Percentiles rank a stretch among this genome's conserved stretches.
Conservation (phyloP, 805 yeast species). For the Cyberlindnera xylosilytica region DNA sequence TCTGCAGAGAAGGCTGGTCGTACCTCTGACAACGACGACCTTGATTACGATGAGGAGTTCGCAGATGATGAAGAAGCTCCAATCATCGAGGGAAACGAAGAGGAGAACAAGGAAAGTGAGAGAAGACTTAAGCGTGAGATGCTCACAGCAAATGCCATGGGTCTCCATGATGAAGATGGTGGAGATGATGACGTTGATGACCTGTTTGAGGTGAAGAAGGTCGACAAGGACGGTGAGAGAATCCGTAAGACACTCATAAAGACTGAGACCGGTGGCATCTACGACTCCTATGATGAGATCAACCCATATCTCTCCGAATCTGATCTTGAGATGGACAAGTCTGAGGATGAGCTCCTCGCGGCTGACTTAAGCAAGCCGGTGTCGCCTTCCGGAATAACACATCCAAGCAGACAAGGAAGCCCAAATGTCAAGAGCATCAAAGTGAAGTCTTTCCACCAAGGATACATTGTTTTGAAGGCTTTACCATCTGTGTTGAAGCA, state of each 20-base stretch:
- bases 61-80: slow-evolving; percentile 99
- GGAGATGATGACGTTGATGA: slow-evolving; percentile 66
- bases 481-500: slow-evolving; percentile 54
- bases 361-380: slow-evolving; percentile 31
- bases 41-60: slow-evolving; percentile 94
- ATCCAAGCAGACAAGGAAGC: slow-evolving; percentile 15
- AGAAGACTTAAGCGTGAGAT: slow-evolving; percentile 78
- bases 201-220: slow-evolving; percentile 67
- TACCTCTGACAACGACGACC: slow-evolving; percentile 83
- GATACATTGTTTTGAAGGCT: slow-evolving; percentile 62
- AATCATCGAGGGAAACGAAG: slow-evolving; percentile 91
- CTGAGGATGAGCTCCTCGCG: slow-evolving; percentile 39
- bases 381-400: slow-evolving; percentile 20
- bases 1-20: slow-evolving; percentile 38
- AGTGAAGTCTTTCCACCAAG: slow-evolving; percentile 46
- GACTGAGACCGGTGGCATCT: slow-evolving; percentile 73
- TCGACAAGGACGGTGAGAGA: slow-evolving; percentile 88
- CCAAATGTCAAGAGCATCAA: slow-evolving; percentile 30
- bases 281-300: slow-evolving; percentile 81
- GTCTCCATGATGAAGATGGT: slow-evolving; percentile 54
- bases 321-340: slow-evolving; percentile 48
- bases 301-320: slow-evolving; percentile 81
- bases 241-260: slow-evolving; percentile 79
- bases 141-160: slow-evolving; percentile 76
- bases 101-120: slow-evolving; percentile 89